Evolutionary conservation across 225 moss, liverwort and hornwort genomes (phyloP), one percentile per base, ranked within the genome.

Genomic region (Lunularia cruciata): DNA sequence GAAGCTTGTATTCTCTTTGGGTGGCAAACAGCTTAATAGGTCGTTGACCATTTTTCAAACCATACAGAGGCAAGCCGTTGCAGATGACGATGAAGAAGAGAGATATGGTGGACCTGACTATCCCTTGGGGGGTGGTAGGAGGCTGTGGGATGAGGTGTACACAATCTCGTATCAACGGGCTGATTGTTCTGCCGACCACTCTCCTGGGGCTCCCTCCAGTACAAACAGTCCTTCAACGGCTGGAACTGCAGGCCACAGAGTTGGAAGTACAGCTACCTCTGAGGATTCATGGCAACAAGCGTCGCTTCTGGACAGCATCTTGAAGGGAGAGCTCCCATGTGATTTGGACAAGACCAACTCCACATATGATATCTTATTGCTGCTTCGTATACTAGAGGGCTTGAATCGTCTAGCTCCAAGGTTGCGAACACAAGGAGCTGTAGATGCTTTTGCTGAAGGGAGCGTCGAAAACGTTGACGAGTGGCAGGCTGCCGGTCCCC

Each of bases 131-230:
- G 86, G 87, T 52, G 88, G 87, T 36, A 86, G 89, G 27, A 89
- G 93, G 68, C 80, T 98, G 71, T 98, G 91, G 85, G 98, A 98
- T 72, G 98, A 98, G 69, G 91, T 98, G 19, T 93, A 93, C 72
- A 89, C 93, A 40, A 89, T 98, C 45, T 86, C 83, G 14, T 98
- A 98, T 52, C 83, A 89, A 77, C 78, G 91, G 46, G 88, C 81
- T 22, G 90, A 91, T 35, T 71, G 76, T 43, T 77, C 47, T 65
- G 83, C 81, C 28, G 90, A 91, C 62, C 79, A 76, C 39, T 49
- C 74, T 36, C 79, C 81, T 39, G 66, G 52, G 8, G 81, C 51
- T 4, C 67, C 73, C 43, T 84, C 80, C 28, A 86, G 84, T 66
- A 62, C 83, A 42, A 82, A 63, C 57, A 54, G 54, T 71, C 77